A percentile compares a stretch with the other conserved stretches of the same genome.
phyloP scores from a whole-genome alignment of 1,284 basidiomycete species.

The Ceratobasidium theobromae region DNA sequence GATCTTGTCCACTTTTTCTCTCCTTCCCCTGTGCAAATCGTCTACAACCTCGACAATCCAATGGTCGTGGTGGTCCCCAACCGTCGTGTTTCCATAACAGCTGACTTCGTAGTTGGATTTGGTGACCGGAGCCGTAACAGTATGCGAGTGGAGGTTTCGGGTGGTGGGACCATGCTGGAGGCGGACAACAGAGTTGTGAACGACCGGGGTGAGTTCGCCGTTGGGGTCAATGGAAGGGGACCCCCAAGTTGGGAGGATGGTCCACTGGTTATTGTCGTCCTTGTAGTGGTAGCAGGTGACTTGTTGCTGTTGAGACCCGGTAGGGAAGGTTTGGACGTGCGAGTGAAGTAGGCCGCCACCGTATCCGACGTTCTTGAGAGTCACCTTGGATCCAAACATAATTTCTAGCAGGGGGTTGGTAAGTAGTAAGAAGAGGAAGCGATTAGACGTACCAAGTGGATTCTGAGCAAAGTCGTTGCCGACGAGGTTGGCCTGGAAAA shows the following conservation, averaged over 20 bases:
- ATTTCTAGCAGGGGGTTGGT: conserved; percentile 58
- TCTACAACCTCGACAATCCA: conserved; percentile 96
- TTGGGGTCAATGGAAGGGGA: conserved; percentile 65
- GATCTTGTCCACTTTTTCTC: conserved; percentile 64
- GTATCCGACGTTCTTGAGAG: conserved; percentile 97
- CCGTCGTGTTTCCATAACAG: conserved; percentile 83
- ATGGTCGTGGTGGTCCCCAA: conserved; percentile 88
- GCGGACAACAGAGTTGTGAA: conserved; percentile 77
- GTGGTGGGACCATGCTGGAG: conserved; percentile 80
- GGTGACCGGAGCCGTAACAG: conserved; percentile 82
- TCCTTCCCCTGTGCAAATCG: conserved; percentile 67
- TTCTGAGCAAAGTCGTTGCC: conserved; percentile 92
- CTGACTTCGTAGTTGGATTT: conserved; percentile 93
- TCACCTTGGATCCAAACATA: conserved; percentile 87
- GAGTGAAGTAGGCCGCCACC: conserved; percentile 96
- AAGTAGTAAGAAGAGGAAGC: neutral
- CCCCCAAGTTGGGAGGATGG: conserved; percentile 80
- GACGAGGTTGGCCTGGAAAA: conserved; percentile 95
- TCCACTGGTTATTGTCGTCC: conserved; percentile 96
- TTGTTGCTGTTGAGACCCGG: conserved; percentile 94
- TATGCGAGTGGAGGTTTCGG: conserved; percentile 93
- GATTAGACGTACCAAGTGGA: conserved; percentile 64
- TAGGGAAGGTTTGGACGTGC: conserved; percentile 91
- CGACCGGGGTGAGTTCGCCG: conserved; percentile 47
- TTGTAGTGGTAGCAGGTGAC: conserved; percentile 99